Evolutionary conservation across 805 yeast genomes (phyloP), one percentile per base, ranked within the genome.

Genomic region (Ogataea neopini): DNA sequence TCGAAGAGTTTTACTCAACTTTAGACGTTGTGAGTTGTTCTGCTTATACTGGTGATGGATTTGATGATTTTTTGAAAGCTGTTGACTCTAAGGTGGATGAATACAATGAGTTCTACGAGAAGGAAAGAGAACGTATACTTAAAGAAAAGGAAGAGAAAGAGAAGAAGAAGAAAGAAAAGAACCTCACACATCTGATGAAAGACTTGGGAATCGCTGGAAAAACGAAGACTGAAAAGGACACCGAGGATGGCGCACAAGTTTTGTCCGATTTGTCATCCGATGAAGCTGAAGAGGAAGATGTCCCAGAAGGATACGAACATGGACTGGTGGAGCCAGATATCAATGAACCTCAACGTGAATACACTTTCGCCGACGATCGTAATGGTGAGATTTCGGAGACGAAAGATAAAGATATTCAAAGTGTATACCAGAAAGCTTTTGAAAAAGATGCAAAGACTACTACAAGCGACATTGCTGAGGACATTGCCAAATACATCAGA

Each of bases 1-100:
- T 94, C 47, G 99, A 94, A 63, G 99, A 94, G 65, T 94, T 94
- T 60, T 94, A 94, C 64, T 84, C 95, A 0, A 91, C 91, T 49
- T 71, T 94, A 52, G 98, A 94, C 63, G 88, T 91, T 51, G 96
- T 87, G 37, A 84, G 88, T n/a, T 96, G 90, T 11, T 88, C 97
- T 37, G 82, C 97, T 38, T 86, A 81, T 61, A 91, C 98, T 0
- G 99, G 99, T 14, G 85, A 76, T 2, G 99, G 99, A 0, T 88
- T 94, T 63, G 96, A 90, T 62, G 96, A 90, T 18, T 92, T 94
- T 61, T 64, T 92, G 60, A 73, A 71, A n/a, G 86, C 88, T 1
- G 94, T 94, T 4, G 96, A 88, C 59, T 76, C 79, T 49, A 94
- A 94, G 68, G 90, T 84, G 40, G 88, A 83, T 32, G 99, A 94